Evolutionary conservation across 306 rosid species (phyloP).

Genomic region (Casuarina cunninghamiana): DNA sequence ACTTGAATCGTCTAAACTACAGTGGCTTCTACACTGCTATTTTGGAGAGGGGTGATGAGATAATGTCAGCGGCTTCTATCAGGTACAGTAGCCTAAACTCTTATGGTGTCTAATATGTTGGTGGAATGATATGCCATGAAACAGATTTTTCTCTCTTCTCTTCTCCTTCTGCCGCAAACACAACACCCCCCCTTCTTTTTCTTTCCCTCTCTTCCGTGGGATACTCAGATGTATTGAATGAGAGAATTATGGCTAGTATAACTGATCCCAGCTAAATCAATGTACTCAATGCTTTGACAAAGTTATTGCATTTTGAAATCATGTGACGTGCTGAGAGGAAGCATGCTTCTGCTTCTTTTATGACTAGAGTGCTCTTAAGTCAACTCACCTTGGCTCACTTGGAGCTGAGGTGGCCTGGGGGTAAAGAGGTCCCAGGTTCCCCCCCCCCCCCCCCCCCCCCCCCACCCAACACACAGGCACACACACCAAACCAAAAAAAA

Average conservation of each 20-base stretch:
- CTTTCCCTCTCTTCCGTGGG: too few species aligned
- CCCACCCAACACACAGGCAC: too few species aligned
- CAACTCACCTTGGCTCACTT: too few species aligned
- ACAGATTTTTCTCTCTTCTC: too few species aligned
- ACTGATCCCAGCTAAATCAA: neutral
- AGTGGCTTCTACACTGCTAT: conserved; percentile 90
- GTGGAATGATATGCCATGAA: too few species aligned
- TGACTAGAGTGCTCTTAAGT: neutral
- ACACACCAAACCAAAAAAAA: too few species aligned
- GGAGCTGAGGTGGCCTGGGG: too few species aligned
- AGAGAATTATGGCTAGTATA: neutral
- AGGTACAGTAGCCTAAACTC: conserved; percentile 46
- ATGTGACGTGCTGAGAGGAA: neutral
- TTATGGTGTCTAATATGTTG: neutral
- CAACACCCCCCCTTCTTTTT: too few species aligned
- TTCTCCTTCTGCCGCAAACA: too few species aligned
- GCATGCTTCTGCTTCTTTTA: neutral
- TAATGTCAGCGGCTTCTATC: conserved; percentile 86
- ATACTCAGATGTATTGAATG: too few species aligned
- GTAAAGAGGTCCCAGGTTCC: too few species aligned
- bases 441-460: too few species aligned
- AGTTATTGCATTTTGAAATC: neutral
- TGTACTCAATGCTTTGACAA: neutral
- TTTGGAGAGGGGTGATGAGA: conserved; percentile 96
- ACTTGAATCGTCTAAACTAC: conserved; percentile 82